Percentiles rank a stretch among this genome's conserved stretches.
phyloP scores from a whole-genome alignment of 2,329 filamentous ascomycete genomes.

The Rosellinia necatrix region DNA sequence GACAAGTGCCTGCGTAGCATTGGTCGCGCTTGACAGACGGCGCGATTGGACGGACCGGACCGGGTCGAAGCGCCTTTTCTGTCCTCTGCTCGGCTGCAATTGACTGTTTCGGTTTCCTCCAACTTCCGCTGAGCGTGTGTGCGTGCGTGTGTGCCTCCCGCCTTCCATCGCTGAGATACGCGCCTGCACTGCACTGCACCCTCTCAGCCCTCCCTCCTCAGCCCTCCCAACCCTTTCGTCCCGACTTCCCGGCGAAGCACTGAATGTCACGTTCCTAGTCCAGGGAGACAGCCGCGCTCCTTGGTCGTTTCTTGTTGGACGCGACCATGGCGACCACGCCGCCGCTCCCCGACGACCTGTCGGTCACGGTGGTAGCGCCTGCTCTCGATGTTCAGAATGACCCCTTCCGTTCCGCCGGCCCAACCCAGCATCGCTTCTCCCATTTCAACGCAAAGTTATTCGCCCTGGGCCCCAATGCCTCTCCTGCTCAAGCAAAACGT shows the following conservation, averaged over 20 bases:
- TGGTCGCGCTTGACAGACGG: slow-evolving; percentile 4
- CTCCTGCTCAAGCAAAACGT: slow-evolving; percentile 84
- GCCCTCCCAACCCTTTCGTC: too few species aligned
- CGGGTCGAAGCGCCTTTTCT: not conserved
- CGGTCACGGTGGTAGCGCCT: slow-evolving; percentile 50
- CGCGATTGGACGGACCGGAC: slow-evolving; percentile 2
- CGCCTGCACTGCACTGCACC: not conserved
- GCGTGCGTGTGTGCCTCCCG: too few species aligned
- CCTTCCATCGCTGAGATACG: not conserved
- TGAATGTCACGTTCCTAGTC: slow-evolving; percentile 40
- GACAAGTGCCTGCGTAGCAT: slow-evolving; percentile 8
- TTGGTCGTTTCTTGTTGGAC: slow-evolving; percentile 25
- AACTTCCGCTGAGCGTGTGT: not conserved
- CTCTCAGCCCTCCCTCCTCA: too few species aligned
- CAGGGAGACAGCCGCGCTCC: slow-evolving; percentile 38
- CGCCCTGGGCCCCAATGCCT: slow-evolving; percentile 74
- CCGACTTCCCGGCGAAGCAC: slow-evolving; percentile 25
- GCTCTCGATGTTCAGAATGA: slow-evolving; percentile 51
- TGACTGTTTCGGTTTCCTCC: slow-evolving; percentile 2
- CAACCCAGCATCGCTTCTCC: slow-evolving; percentile 72
- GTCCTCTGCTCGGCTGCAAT: slow-evolving; percentile 5
- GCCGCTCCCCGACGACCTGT: slow-evolving; percentile 26
- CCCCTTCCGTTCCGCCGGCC: slow-evolving; percentile 58
- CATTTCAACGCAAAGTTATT: slow-evolving; percentile 82
- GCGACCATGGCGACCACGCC: slow-evolving; percentile 30